phyloP scores from a whole-genome alignment of 257 asterid species.

The Cynanchum wilfordii region DNA sequence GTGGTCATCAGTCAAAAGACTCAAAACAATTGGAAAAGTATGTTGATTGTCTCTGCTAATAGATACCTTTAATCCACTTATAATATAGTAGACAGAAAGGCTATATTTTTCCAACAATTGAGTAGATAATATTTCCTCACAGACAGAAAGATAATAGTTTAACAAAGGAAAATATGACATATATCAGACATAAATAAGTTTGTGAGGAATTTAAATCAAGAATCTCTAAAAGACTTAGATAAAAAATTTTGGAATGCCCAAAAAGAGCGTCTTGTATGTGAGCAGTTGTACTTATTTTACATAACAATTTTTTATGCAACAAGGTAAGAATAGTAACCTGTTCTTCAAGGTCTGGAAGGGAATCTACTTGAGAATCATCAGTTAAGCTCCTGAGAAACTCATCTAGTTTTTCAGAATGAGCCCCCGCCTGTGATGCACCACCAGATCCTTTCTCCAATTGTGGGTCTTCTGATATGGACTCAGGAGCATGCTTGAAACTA shows the following conservation, averaged over 20 bases:
- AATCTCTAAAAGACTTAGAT: not conserved
- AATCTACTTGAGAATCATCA: constrained; percentile 56
- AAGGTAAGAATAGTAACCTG: constrained; percentile 46
- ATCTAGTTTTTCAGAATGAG: constrained; percentile 47
- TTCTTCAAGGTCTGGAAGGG: constrained; percentile 77
- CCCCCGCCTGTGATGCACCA: constrained; percentile 25
- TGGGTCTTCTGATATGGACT: constrained; percentile 36
- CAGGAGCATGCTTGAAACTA: constrained; percentile 73
- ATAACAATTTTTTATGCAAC: not conserved
- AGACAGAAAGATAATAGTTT: not conserved
- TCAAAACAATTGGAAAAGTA: not conserved
- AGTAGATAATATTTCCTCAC: not conserved
- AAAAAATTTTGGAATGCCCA: not conserved
- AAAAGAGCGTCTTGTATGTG: not conserved
- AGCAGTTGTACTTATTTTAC: not conserved
- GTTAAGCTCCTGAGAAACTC: constrained; percentile 45
- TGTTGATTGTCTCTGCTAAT: not conserved
- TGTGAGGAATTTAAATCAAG: not conserved
- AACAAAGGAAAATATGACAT: not conserved
- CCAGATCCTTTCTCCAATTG: constrained; percentile 35
- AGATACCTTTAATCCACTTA: not conserved
- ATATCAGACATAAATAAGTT: not conserved
- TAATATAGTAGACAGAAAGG: not conserved
- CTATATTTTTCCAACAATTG: not conserved
- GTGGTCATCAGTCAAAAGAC: not conserved